phyloP scores from a whole-genome alignment of 495 filamentous ascomycete species.

The Achaetomiella virescens region DNA sequence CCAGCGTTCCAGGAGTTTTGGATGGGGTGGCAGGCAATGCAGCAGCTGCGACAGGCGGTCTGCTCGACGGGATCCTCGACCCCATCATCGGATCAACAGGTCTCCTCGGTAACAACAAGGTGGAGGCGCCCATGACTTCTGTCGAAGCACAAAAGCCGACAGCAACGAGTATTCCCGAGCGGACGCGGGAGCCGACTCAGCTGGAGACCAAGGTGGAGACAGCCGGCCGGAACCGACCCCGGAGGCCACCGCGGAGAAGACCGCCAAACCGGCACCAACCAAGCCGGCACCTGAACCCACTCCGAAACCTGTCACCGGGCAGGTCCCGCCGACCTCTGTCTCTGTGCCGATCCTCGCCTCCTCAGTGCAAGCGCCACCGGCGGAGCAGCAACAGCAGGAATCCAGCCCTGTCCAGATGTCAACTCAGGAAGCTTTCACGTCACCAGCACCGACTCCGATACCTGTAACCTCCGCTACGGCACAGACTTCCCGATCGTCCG shows the following conservation, averaged over 20 bases:
- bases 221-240: background rate
- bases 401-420: slow-evolving; percentile 2
- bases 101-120: background rate
- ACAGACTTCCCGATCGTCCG: background rate
- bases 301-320: background rate
- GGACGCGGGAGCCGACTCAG: slow-evolving; percentile 4
- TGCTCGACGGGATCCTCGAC: background rate
- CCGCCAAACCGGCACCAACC: background rate
- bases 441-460: background rate
- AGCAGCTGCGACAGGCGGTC: background rate
- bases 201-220: slow-evolving; percentile 10
- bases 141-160: background rate
- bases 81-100: slow-evolving; percentile 1
- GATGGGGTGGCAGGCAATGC: background rate
- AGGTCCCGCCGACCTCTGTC: background rate
- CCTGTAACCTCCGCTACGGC: background rate
- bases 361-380: background rate
- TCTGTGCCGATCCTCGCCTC: background rate
- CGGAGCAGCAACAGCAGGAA: background rate
- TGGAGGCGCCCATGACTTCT: background rate
- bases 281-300: slow-evolving; percentile 1
- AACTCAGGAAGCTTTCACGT: background rate
- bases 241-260: background rate
- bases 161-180: background rate
- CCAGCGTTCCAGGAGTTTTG: background rate